Conservation (phyloP, 2,329 filamentous ascomycete genomes). For the Tolypocladium tundrense region DNA sequence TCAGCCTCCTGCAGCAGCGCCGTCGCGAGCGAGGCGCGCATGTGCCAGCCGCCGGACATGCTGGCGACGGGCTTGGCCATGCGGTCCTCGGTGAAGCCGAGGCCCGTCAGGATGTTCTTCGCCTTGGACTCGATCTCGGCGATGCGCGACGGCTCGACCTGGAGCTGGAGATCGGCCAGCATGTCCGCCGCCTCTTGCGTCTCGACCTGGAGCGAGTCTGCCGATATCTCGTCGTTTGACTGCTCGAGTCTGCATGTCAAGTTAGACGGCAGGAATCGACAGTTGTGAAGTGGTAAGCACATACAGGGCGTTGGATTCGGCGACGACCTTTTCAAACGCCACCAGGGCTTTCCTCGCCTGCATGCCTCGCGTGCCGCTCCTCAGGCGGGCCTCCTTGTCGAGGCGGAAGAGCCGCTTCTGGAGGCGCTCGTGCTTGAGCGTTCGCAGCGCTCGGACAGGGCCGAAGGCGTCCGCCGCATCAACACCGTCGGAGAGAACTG, state of each 20-base stretch:
- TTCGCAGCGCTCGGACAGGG: constrained; percentile 50
- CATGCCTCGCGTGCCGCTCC: constrained; percentile 66
- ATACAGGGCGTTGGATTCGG: constrained; percentile 44
- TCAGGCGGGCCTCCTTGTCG: constrained; percentile 61
- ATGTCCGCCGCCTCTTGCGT: constrained; percentile 60
- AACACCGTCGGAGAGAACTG: constrained; percentile 49
- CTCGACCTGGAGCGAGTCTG: constrained; percentile 49
- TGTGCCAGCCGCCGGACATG: constrained; percentile 70
- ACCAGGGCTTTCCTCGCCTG: constrained; percentile 67
- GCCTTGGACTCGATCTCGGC: constrained; percentile 56
- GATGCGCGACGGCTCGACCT: constrained; percentile 55
- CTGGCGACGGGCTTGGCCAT: constrained; percentile 50
- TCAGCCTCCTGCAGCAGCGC: constrained; percentile 64
- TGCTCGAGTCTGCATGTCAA: constrained; percentile 32
- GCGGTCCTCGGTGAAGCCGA: constrained; percentile 58
- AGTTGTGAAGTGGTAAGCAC: constrained; percentile 6
- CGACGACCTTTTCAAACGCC: constrained; percentile 56
- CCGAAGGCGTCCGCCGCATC: constrained; percentile 45
- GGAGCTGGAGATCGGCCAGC: constrained; percentile 57
- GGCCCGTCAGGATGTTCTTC: constrained; percentile 53
- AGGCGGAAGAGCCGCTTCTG: constrained; percentile 55
- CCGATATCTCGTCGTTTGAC: constrained; percentile 43
- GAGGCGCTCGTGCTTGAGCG: constrained; percentile 51
- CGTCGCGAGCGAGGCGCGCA: constrained; percentile 55
- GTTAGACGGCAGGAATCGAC: background rate